phyloP scores from a whole-genome alignment of 768 basidiomycete species.

The Flagelloscypha sp. region DNA sequence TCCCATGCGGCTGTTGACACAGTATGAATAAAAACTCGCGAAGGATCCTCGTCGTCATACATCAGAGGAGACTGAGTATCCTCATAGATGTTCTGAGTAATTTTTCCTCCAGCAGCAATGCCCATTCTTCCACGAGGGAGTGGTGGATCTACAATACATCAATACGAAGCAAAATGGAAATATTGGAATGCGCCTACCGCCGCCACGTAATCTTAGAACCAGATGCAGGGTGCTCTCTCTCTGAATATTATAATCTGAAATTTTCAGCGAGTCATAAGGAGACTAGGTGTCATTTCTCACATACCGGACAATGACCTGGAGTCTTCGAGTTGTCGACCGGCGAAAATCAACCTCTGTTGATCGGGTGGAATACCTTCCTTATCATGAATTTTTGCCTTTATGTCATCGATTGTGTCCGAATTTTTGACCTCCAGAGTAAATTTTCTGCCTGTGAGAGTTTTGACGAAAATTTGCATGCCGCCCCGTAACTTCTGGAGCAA shows the following conservation, averaged over 20 bases:
- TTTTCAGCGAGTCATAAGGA: constrained; percentile 52
- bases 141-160: too few species aligned
- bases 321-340: constrained; percentile 57
- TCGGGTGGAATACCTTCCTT: constrained; percentile 40
- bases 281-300: constrained; percentile 59
- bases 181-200: too few species aligned
- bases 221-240: constrained; percentile 5
- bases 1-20: not conserved
- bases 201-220: too few species aligned
- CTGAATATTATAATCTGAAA: constrained; percentile 21
- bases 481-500: constrained; percentile 30
- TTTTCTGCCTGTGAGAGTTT: constrained; percentile 45
- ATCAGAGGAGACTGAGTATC: not conserved
- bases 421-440: constrained; percentile 42
- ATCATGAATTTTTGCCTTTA: constrained; percentile 42
- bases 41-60: not conserved
- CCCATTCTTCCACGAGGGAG: not conserved
- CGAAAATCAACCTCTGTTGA: constrained; percentile 49
- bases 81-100: not conserved
- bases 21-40: not conserved
- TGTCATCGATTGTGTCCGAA: constrained; percentile 38
- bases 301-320: constrained; percentile 49
- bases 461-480: constrained; percentile 43
- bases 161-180: too few species aligned
- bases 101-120: not conserved